These are phyloP conservation scores for Sideroxylon spinosum DNA, from an alignment of 179 eudicot species.

Conservation along the genomic window DNA sequence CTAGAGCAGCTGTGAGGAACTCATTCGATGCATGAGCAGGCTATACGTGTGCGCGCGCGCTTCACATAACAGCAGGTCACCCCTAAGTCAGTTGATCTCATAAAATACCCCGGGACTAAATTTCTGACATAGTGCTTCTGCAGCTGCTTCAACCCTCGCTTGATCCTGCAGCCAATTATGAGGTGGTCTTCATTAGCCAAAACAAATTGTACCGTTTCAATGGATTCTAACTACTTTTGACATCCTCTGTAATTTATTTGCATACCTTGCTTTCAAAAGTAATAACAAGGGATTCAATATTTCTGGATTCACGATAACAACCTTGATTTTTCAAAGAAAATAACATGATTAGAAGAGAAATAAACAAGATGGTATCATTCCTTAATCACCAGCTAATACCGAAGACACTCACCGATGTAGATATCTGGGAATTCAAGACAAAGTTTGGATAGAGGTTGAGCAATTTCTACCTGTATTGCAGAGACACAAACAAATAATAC, in stretches of 20 bases:
- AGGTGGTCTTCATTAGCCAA: not conserved
- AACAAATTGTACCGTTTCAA: not conserved
- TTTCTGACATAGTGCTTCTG: slow-evolving; percentile 46
- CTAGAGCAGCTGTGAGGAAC: not conserved
- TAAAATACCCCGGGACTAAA: slow-evolving; percentile 34
- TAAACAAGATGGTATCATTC: not conserved
- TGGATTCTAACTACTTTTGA: not conserved
- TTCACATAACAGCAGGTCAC: slow-evolving; percentile 9
- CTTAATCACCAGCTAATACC: not conserved
- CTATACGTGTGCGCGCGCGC: not conserved
- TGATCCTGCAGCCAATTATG: slow-evolving; percentile 27
- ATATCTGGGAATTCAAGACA: slow-evolving; percentile 42
- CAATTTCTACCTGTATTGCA: slow-evolving; percentile 38
- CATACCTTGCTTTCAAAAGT: slow-evolving; percentile 80
- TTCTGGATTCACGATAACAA: slow-evolving; percentile 72
- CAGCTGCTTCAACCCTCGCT: slow-evolving; percentile 48
- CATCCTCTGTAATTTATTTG: not conserved
- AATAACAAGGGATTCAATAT: slow-evolving; percentile 55
- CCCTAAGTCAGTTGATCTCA: slow-evolving; percentile 23
- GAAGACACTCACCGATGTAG: slow-evolving; percentile 31
- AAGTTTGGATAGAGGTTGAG: slow-evolving; percentile 43
- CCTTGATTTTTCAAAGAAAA: slow-evolving; percentile 40
- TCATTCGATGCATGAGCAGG: slow-evolving; percentile 6
- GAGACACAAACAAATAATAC: not conserved
- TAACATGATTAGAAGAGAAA: slow-evolving; percentile 7